These are phyloP conservation scores for Yamadazyma triangularis DNA, from an alignment of 1,139 yeast genomes.

Conservation along the genomic window DNA sequence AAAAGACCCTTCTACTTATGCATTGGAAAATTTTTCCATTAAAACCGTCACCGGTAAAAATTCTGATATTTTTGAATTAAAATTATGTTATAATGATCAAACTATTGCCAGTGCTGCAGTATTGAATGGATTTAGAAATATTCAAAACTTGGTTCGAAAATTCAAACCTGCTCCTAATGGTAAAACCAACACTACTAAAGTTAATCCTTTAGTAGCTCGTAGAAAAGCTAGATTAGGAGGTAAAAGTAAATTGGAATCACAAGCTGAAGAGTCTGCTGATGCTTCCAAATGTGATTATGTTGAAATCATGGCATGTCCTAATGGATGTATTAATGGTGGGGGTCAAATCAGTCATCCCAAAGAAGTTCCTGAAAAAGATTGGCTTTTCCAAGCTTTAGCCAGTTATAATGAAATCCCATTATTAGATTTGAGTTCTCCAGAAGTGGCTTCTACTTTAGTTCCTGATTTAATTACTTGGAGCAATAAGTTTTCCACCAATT, in stretches of 20 bases:
- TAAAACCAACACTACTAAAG: constrained; percentile 12
- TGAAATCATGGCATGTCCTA: constrained; percentile 98
- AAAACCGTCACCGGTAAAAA: constrained; percentile 58
- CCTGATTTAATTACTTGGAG: constrained; percentile 25
- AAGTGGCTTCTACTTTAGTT: constrained; percentile 4
- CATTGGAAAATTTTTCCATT: constrained; percentile 19
- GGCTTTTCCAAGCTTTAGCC: constrained; percentile 32
- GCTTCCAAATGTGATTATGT: constrained; percentile 74
- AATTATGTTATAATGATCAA: constrained; percentile 34
- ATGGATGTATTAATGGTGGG: constrained; percentile 97
- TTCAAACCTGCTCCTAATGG: constrained; percentile 44
- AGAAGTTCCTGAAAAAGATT: constrained; percentile 31
- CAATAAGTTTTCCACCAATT: constrained; percentile 26
- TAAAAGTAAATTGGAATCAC: constrained; percentile 17
- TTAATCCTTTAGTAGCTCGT: constrained; percentile 39
- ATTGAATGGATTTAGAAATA: constrained; percentile 89
- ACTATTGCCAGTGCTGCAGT: constrained; percentile 66
- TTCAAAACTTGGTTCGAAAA: constrained; percentile 86
- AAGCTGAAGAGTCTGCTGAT: constrained; percentile 42
- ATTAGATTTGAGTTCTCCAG: constrained; percentile 6
- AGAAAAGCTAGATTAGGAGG: constrained; percentile 31
- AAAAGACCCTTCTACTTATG: constrained; percentile 15
- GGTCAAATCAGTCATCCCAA: constrained; percentile 69
- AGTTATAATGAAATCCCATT: constrained; percentile 26
- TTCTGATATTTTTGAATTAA: constrained; percentile 67